These are phyloP conservation scores for Rhizopogon salebrosus DNA, from an alignment of 768 basidiomycete species.

Conservation along the genomic window DNA sequence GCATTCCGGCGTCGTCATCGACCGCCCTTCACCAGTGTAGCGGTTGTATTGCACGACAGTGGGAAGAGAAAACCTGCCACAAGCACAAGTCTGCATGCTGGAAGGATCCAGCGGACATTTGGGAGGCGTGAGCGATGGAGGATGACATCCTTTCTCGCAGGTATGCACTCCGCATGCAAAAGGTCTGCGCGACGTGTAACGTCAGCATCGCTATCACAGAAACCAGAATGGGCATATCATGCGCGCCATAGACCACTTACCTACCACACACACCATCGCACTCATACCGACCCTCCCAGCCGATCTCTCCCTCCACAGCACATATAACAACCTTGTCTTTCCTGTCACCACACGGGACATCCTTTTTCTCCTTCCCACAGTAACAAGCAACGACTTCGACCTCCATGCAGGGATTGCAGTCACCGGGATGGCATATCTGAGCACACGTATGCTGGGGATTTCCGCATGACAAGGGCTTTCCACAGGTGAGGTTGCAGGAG, in stretches of 20 bases:
- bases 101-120: slow-evolving; percentile 73
- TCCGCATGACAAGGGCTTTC: slow-evolving; percentile 53
- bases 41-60: slow-evolving; percentile 16
- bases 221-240: neutral
- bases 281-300: slow-evolving; percentile 44
- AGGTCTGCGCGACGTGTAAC: slow-evolving; percentile 29
- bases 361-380: slow-evolving; percentile 66
- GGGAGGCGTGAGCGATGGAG: slow-evolving; percentile 51
- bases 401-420: slow-evolving; percentile 61
- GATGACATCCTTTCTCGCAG: slow-evolving; percentile 76
- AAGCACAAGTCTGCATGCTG: slow-evolving; percentile 71
- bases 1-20: slow-evolving; percentile 4
- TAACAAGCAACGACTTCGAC: slow-evolving; percentile 61
- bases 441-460: slow-evolving; percentile 62
- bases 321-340: slow-evolving; percentile 36
- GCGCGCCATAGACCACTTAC: neutral
- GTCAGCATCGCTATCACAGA: neutral
- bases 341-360: slow-evolving; percentile 65
- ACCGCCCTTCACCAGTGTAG: neutral
- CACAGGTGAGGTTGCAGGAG: slow-evolving; percentile 35
- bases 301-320: slow-evolving; percentile 43
- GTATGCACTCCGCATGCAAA: slow-evolving; percentile 77
- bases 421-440: slow-evolving; percentile 69
- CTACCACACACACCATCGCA: neutral
- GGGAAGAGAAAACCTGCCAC: slow-evolving; percentile 58